Conservation (phyloP, 164 flowering plant species). For the Cinnamomum chago region DNA sequence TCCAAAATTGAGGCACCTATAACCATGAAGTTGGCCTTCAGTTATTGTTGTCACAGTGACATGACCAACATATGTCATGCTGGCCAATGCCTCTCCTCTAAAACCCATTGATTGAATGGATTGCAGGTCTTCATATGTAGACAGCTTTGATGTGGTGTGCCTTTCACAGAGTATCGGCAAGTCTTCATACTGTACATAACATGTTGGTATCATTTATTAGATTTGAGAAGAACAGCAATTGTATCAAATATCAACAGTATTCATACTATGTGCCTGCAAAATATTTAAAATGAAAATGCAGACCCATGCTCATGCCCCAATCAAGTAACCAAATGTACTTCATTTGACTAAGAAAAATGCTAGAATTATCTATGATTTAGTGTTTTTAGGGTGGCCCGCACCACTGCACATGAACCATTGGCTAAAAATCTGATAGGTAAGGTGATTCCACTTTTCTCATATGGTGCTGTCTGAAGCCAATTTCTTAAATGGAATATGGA, state of each 20-base stretch:
- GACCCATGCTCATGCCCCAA: too few relatives aligned
- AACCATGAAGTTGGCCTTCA: slow-evolving; percentile 83
- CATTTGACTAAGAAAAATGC: neutral
- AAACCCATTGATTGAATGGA: slow-evolving; percentile 96
- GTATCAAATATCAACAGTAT: too few relatives aligned
- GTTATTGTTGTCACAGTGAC: slow-evolving; percentile 97
- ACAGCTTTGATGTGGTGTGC: slow-evolving; percentile 93
- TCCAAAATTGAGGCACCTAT: slow-evolving; percentile 41
- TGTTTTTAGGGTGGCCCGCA: neutral
- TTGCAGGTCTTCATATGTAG: slow-evolving; percentile 75
- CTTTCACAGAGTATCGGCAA: slow-evolving; percentile 92
- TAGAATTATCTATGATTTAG: neutral
- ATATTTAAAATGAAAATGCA: too few relatives aligned
- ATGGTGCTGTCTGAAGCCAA: too few relatives aligned
- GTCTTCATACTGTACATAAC: slow-evolving; percentile 57
- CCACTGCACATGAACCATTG: neutral
- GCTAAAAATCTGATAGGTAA: neutral
- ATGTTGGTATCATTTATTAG: neutral
- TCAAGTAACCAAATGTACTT: too few relatives aligned
- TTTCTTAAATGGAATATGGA: too few relatives aligned
- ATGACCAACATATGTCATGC: slow-evolving; percentile 98
- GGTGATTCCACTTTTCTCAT: neutral
- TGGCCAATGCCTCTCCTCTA: slow-evolving; percentile 97
- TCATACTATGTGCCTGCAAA: too few relatives aligned
- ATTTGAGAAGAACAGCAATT: neutral